These are phyloP conservation scores for Boletus huronensis DNA, from an alignment of 768 basidiomycete genomes.

Conservation along the genomic window DNA sequence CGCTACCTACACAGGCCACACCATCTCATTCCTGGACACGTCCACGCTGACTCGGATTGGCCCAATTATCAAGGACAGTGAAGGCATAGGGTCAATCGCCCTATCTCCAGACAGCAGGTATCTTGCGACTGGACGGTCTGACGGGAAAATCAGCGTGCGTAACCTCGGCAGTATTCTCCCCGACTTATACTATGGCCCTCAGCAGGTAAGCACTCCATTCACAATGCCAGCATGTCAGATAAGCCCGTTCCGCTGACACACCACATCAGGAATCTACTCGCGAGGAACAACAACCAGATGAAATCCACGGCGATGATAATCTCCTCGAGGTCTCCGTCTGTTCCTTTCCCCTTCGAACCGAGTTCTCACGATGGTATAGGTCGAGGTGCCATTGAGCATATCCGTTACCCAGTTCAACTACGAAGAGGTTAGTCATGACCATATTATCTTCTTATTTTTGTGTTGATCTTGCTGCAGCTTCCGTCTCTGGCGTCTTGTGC, in stretches of 20 bases:
- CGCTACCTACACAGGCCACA: no score
- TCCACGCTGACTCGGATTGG: background rate
- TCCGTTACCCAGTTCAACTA: background rate
- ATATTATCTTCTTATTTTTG: background rate
- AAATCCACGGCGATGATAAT: background rate
- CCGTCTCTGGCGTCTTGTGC: background rate
- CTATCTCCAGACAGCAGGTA: background rate
- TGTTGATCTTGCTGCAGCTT: background rate
- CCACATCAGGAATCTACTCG: background rate
- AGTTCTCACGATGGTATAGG: background rate
- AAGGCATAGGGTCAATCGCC: background rate
- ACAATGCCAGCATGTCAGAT: background rate
- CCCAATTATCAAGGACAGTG: background rate
- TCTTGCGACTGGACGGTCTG: background rate
- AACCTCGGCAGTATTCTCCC: background rate
- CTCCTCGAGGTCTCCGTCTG: background rate
- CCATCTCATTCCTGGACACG: background rate
- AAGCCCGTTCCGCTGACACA: background rate
- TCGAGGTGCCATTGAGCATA: background rate
- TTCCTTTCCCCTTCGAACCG: background rate
- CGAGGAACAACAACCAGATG: background rate
- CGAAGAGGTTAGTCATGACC: background rate
- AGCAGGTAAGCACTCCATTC: background rate
- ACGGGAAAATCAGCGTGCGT: background rate
- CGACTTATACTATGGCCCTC: background rate